These are phyloP conservation scores for Blastobotrys parvus DNA, from an alignment of 805 yeast genomes.

Conservation along the genomic window DNA sequence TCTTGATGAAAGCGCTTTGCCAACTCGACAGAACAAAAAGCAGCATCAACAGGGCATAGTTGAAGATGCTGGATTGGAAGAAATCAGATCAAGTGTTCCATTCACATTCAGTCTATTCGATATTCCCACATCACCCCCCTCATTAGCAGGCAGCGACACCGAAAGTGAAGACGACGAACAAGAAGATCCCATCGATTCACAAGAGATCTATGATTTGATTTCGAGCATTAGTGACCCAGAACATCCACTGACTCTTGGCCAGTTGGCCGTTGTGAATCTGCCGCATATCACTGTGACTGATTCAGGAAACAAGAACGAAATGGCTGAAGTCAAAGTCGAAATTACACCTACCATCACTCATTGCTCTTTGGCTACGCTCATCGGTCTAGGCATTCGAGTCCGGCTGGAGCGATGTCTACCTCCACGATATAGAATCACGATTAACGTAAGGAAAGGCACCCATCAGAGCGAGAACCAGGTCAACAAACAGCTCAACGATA, in stretches of 20 bases:
- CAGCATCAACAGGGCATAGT: constrained; percentile 9
- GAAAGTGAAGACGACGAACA: constrained; percentile 22
- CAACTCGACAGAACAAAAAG: constrained; percentile 45
- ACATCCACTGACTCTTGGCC: constrained; percentile 92
- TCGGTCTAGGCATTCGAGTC: constrained; percentile 91
- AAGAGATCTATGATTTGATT: constrained; percentile 81
- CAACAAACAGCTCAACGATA: constrained; percentile 92
- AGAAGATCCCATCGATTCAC: constrained; percentile 67
- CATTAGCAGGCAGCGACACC: constrained; percentile 4
- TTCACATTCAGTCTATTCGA: constrained; percentile 17
- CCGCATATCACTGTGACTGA: constrained; percentile 68
- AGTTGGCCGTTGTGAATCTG: constrained; percentile 84
- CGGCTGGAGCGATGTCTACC: constrained; percentile 85
- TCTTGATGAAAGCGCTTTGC: constrained; percentile 65
- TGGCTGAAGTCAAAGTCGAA: constrained; percentile 68
- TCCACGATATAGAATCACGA: constrained; percentile 68
- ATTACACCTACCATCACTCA: constrained; percentile 98
- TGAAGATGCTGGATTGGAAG: constrained; percentile 8
- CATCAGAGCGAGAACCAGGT: constrained; percentile 96
- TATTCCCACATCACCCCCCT: constrained; percentile 14
- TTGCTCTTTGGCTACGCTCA: constrained; percentile 90
- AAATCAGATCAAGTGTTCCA: constrained; percentile 11
- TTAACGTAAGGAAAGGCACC: constrained; percentile 79
- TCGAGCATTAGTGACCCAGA: constrained; percentile 92
- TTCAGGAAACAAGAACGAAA: constrained; percentile 40